Evolutionary conservation across 164 flowering plant genomes (phyloP).

Genomic region (Warburgia ugandensis): DNA sequence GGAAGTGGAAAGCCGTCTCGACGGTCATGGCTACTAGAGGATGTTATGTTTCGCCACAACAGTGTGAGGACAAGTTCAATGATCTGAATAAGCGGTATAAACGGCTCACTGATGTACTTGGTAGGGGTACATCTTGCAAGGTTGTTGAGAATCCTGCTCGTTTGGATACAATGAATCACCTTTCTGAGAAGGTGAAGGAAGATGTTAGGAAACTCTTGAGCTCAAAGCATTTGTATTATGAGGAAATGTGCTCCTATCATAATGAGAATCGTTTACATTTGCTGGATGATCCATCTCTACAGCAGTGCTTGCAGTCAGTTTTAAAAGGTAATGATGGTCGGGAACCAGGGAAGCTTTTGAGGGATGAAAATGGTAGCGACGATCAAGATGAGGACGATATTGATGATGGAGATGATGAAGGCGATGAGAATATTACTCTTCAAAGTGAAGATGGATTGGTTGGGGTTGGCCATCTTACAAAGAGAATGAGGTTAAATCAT

Average conservation of each 20-base stretch:
- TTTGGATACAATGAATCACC: conserved; percentile 54
- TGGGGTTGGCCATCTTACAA: conserved; percentile 10
- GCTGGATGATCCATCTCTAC: conserved; percentile 24
- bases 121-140: conserved; percentile 58
- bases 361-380: conserved; percentile 26
- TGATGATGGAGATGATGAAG: conserved; percentile 8
- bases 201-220: conserved; percentile 68
- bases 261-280: conserved; percentile 45
- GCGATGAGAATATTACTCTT: conserved; percentile 10
- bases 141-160: conserved; percentile 81
- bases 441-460: conserved; percentile 7
- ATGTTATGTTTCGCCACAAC: conserved; percentile 17
- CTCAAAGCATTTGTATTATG: conserved; percentile 75
- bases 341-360: conserved; percentile 15
- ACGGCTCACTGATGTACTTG: conserved; percentile 72
- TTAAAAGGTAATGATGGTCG: conserved; percentile 10
- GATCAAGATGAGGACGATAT: conserved; percentile 15
- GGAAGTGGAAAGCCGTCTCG: conserved; percentile 39
- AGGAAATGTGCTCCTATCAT: conserved; percentile 92
- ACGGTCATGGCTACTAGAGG: conserved; percentile 33
- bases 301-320: conserved; percentile 33
- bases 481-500: conserved; percentile 19
- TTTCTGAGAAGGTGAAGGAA: conserved; percentile 59
- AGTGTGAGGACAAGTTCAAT: conserved; percentile 38
- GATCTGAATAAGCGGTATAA: conserved; percentile 85